Conservation (phyloP, 345 rosid genomes). For the Pugionium dolabratum region DNA sequence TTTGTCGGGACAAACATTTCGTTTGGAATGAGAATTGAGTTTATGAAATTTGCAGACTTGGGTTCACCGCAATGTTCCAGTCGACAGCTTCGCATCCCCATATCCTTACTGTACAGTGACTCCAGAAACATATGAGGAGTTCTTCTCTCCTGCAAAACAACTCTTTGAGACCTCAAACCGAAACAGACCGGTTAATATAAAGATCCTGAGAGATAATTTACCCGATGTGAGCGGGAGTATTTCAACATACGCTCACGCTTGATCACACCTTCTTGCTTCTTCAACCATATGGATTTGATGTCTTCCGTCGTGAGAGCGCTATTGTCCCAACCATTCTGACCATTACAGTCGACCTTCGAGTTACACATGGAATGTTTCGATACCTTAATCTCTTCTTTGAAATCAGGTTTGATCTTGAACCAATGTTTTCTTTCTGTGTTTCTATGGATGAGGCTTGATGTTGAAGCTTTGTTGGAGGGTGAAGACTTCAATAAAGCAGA, state of each 20-base stretch:
- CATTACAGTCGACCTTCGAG: constrained; percentile 45
- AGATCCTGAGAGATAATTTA: constrained; percentile 33
- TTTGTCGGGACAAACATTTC: constrained; percentile 40
- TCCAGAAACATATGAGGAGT: constrained; percentile 49
- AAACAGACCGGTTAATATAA: not conserved
- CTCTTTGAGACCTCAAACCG: constrained; percentile 3
- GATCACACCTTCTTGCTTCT: constrained; percentile 58
- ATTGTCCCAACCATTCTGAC: constrained; percentile 56
- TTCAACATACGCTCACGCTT: constrained; percentile 75
- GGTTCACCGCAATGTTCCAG: constrained; percentile 43
- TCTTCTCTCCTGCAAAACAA: constrained; percentile 62
- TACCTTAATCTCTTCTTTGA: constrained; percentile 51
- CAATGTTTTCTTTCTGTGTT: constrained; percentile 35
- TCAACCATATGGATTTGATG: constrained; percentile 55
- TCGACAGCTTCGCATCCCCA: constrained; percentile 42
- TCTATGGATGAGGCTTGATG: constrained; percentile 34
- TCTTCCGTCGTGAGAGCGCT: constrained; percentile 62
- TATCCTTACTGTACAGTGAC: constrained; percentile 43
- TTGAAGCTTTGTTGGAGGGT: constrained; percentile 37
- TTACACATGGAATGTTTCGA: not conserved
- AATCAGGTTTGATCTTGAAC: constrained; percentile 40
- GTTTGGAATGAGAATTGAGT: constrained; percentile 31
- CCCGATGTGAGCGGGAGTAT: constrained; percentile 79
- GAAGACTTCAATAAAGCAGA: constrained; percentile 35
- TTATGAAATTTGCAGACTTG: constrained; percentile 35